Percentiles rank a stretch among this genome's conserved stretches.
phyloP scores from a whole-genome alignment of 345 rosid genomes.

The Brassica carinata region DNA sequence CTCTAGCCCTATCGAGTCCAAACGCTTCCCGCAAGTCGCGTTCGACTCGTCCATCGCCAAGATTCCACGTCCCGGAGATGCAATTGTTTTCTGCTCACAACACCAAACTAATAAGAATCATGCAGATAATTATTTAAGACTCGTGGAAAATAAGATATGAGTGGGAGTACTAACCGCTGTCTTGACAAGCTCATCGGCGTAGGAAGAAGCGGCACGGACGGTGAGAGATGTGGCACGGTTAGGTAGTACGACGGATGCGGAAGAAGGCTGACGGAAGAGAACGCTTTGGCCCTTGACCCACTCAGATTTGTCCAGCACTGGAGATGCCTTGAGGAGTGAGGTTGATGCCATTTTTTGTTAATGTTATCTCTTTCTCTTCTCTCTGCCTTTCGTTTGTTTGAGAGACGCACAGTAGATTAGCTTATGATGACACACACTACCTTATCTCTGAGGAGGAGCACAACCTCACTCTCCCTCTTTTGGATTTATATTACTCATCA shows the following conservation, averaged over 20 bases:
- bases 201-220: constrained; percentile 75
- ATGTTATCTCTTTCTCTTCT: constrained; percentile 11
- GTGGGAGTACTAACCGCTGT: constrained; percentile 67
- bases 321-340: constrained; percentile 81
- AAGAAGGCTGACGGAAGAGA: constrained; percentile 57
- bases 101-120: constrained; percentile 12
- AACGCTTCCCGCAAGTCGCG: constrained; percentile 96
- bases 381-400: constrained; percentile 29
- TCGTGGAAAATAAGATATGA: constrained; percentile 11
- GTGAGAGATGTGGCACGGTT: constrained; percentile 52
- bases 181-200: constrained; percentile 95
- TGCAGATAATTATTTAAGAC: constrained; percentile 12
- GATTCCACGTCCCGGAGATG: constrained; percentile 97
- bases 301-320: constrained; percentile 79
- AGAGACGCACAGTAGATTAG: constrained; percentile 30
- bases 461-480: constrained; percentile 35
- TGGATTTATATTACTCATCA: constrained; percentile 52
- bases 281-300: constrained; percentile 74
- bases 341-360: constrained; percentile 73
- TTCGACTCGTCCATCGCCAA: constrained; percentile 99
- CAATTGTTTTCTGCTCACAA: constrained; percentile 73
- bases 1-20: constrained; percentile 91
- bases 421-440: constrained; percentile 33
- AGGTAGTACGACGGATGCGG: constrained; percentile 57
- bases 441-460: constrained; percentile 37